Evolutionary conservation across 2,329 filamentous ascomycete genomes (phyloP), one percentile per base, ranked within the genome.

Genomic region (Colletotrichum acutatum): DNA sequence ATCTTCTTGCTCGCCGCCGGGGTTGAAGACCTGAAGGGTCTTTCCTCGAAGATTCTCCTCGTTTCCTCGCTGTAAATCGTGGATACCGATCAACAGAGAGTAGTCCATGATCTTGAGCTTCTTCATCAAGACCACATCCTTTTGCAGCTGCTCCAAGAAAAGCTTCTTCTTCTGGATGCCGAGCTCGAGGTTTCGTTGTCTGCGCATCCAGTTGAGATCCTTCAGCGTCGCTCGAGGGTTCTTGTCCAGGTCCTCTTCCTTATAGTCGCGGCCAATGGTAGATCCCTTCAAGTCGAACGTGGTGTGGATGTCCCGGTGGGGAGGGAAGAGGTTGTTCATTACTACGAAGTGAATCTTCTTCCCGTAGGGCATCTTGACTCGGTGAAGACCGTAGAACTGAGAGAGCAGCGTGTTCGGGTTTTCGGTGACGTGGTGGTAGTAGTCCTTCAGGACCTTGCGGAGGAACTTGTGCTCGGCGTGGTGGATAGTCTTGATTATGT

Each of bases 401-500:
- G 96, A 98, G 62, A 99, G 92, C 30, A 99, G 88, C 0, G 97
- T 99, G 83, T 99, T 98, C 7, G 97, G 97, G 82, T 99, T 98
- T 46, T 95, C 90, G 78, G 92, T 91, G 76, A 98, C 95, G 81
- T 99, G 97, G 69, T 93, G 87, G 84, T 98, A 98, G 84, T 99
- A 99, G 74, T 98, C 94, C 80, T 93, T 94, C 70, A 97, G 86
- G 71, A 96, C 94, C 83, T 93, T 95, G 64, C 94, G 89, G 61
- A 97, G 87, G 76, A 96, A 95, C 79, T 95, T 95, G 86, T 96
- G 94, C 83, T 99, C 97, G 77, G 91, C 91, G 79, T 98, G 97
- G 81, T 99, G 97, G 77, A 99, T 98, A 26, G 97, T 99, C 85
- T 99, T 99, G 90, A 99, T 99, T 84, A 99, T 99, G 85, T 99